phyloP scores from a whole-genome alignment of 345 rosid genomes.

The Eucalyptus microcorys region DNA sequence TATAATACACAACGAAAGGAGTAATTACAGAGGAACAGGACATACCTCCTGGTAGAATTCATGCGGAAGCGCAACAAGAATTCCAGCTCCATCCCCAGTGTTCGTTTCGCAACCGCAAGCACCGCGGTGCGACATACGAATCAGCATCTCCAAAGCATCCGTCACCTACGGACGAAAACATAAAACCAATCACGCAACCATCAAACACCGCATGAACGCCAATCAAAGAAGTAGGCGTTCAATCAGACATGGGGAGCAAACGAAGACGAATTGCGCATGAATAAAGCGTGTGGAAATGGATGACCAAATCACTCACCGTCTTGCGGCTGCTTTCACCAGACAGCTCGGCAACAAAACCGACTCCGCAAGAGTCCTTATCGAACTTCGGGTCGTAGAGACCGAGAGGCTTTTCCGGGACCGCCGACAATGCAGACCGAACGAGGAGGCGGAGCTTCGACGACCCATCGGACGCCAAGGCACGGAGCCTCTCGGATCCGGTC shows the following conservation, averaged over 20 bases:
- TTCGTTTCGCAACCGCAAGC: constrained; percentile 98
- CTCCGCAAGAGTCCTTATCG: constrained; percentile 98
- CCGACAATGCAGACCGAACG: constrained; percentile 65
- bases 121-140: constrained; percentile 93
- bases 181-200: neutral
- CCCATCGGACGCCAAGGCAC: constrained; percentile 71
- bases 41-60: constrained; percentile 61
- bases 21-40: neutral
- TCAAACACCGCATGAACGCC: neutral
- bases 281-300: neutral
- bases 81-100: constrained; percentile 99
- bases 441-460: constrained; percentile 71
- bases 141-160: constrained; percentile 94
- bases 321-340: constrained; percentile 84
- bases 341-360: constrained; percentile 93
- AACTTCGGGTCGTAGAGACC: constrained; percentile 90
- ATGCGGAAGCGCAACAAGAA: constrained; percentile 86
- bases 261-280: neutral
- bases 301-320: constrained; percentile 28
- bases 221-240: neutral
- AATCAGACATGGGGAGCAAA: neutral
- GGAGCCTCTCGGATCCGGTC: constrained; percentile 44
- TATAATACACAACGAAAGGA: neutral
- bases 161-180: constrained; percentile 31
- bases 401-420: constrained; percentile 86